Evolutionary conservation across 805 yeast genomes (phyloP).

Genomic region (Kodamaea fukazawae): DNA sequence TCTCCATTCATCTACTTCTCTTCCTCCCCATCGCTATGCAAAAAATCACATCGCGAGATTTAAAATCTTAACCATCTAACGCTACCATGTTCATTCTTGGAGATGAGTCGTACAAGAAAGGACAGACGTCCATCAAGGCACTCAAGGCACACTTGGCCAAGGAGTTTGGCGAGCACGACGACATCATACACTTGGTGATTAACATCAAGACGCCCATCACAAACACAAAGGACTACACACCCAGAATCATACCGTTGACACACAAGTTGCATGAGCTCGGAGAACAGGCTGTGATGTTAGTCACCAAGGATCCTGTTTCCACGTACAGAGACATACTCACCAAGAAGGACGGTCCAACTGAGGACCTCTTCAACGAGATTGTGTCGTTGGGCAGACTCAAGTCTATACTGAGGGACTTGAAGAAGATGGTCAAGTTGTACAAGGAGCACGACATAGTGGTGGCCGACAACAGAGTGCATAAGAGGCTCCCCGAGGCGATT

Average conservation of each 20-base stretch:
- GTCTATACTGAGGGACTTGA: conserved; percentile 42
- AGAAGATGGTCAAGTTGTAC: conserved; percentile 46
- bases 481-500: conserved; percentile 54
- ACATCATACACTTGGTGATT: conserved; percentile 42
- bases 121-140: conserved; percentile 14
- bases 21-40: no score
- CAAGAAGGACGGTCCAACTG: conserved; percentile 51
- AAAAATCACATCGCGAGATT: no score
- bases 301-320: conserved; percentile 73
- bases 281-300: conserved; percentile 52
- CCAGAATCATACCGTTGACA: conserved; percentile 59
- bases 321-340: conserved; percentile 50
- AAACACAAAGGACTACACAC: conserved; percentile 46
- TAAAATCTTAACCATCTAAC: not conserved
- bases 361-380: conserved; percentile 60
- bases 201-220: conserved; percentile 47
- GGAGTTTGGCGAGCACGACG: conserved; percentile 22
- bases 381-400: conserved; percentile 57
- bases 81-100: conserved; percentile 17
- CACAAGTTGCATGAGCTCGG: conserved; percentile 49
- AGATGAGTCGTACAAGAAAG: conserved; percentile 13
- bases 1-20: no score
- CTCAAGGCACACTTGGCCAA: conserved; percentile 16
- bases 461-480: conserved; percentile 67
- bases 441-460: conserved; percentile 66